Evolutionary conservation across 306 rosid species (phyloP).

Genomic region (Acmispon strigosus): DNA sequence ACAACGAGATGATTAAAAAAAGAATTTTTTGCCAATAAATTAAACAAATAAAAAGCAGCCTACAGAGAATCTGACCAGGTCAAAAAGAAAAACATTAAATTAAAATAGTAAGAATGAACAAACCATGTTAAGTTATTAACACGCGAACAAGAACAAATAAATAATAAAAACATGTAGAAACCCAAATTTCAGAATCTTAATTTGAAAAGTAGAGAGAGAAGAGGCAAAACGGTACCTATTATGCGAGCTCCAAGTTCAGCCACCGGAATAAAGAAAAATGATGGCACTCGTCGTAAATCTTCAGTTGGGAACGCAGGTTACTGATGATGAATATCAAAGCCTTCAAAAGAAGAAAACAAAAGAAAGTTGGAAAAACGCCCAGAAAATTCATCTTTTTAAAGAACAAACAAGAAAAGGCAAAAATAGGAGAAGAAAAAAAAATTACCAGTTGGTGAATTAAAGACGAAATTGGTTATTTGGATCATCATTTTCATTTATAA

Average conservation of each 20-base stretch:
- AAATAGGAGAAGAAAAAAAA: too few relatives aligned
- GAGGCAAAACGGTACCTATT: not conserved
- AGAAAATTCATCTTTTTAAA: too few relatives aligned
- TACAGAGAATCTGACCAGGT: not conserved
- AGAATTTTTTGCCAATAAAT: not conserved
- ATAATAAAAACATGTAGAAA: not conserved
- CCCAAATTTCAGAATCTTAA: not conserved
- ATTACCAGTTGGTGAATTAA: too few relatives aligned
- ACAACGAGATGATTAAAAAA: not conserved
- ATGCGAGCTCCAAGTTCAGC: not conserved
- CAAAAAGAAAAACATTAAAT: not conserved
- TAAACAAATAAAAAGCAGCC: not conserved
- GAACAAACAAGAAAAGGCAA: too few relatives aligned
- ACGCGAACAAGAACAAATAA: too few relatives aligned
- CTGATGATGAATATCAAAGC: too few relatives aligned
- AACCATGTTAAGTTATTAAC: not conserved
- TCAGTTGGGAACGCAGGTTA: constrained; percentile 12
- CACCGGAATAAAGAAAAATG: not conserved
- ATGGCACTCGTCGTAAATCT: not conserved
- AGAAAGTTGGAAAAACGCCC: too few relatives aligned
- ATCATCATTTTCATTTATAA: too few relatives aligned
- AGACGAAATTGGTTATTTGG: too few relatives aligned
- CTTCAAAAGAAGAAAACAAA: too few relatives aligned
- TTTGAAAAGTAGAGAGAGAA: not conserved
- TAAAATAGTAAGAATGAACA: not conserved